Evolutionary conservation across 225 moss, liverwort and hornwort species (phyloP).

Genomic region (Bryoerythrophyllum caledonicum): DNA sequence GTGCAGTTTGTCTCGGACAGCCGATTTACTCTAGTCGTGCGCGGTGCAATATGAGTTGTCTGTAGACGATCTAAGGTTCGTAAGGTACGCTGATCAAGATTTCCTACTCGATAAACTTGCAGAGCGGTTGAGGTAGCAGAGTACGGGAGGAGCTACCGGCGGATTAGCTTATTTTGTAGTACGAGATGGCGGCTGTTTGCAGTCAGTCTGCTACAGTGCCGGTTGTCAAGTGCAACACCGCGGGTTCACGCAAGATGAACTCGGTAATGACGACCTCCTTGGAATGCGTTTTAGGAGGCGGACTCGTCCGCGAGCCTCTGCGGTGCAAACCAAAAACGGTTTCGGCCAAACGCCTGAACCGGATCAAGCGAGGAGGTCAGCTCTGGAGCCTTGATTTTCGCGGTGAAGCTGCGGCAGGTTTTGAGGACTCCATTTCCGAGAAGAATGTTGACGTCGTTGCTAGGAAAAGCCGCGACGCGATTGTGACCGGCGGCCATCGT

Average conservation of each 20-base stretch:
- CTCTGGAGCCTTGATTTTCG: conserved; percentile 46
- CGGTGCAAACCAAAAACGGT: conserved; percentile 28
- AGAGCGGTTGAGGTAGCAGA: not conserved
- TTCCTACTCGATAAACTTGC: conserved; percentile 9
- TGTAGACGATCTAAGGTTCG: conserved; percentile 14
- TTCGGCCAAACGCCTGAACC: conserved; percentile 17
- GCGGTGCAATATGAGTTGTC: no score
- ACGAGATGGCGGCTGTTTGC: conserved; percentile 46
- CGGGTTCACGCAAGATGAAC: conserved; percentile 24
- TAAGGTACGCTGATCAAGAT: conserved; percentile 4
- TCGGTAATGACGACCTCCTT: conserved; percentile 18
- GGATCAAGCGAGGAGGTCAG: conserved; percentile 37
- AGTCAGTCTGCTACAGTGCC: conserved; percentile 36
- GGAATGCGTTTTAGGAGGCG: conserved; percentile 40
- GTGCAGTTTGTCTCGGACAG: not conserved
- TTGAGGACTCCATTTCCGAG: conserved; percentile 35
- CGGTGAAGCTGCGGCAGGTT: conserved; percentile 36
- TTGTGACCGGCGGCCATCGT: conserved; percentile 33
- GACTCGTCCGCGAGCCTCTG: conserved; percentile 27
- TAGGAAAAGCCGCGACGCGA: conserved; percentile 28
- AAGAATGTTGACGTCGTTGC: conserved; percentile 13
- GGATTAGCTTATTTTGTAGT: not conserved
- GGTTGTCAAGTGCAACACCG: conserved; percentile 16
- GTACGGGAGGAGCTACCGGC: conserved; percentile 5
- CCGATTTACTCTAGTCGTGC: no score